Evolutionary conservation across 768 basidiomycete species (phyloP), one percentile per base, ranked within the genome.

Genomic region (Pleurotus giganteus): DNA sequence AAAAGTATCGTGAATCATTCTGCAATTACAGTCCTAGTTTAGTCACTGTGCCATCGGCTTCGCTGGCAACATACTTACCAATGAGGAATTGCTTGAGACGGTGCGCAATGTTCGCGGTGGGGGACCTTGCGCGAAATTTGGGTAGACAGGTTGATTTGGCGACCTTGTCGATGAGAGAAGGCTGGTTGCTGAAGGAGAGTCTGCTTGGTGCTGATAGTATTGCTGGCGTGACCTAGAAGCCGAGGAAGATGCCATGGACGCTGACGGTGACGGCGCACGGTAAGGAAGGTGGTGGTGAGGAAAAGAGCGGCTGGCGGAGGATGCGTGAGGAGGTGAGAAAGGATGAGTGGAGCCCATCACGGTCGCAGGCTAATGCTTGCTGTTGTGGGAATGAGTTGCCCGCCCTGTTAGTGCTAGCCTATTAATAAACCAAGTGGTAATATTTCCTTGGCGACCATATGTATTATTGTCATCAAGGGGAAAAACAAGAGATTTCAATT

Each of bases 111-210:
- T 28, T 23, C 29, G 27, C 24, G 72, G 68, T 1, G 58, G 60
- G 6, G 77, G 75, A 2, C 68, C 70, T 49, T 69, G 63, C n/a
- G 70, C 64, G 63, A 80, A 74, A 64, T 71, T 71, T 63, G 79
- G 69, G 62, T 77, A 76, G 56, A 77, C 69, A 66, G 34, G 61
- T 55, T 47, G 55, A 61, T 63, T 31, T 61, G 55, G 55, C 61
- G 64, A 28, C 60, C 46, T 58, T 6, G 60, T 53, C 23, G 71
- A 64, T 7, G 75, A 70, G 36, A 85, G 69, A 51, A 85, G 79
- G 63, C 74, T 81, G 28, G 79, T 68, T 5, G 80, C 78, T 3
- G 84, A 85, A 4, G 76, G 74, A 9, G 81, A 73, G 57, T 71
- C 67, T 56, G 69, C 68, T 44, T 66, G 63, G 21, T 71, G 67